These are phyloP conservation scores for Blastocladiella britannica DNA, from an alignment of 192 early-diverging fungal species.

Conservation along the genomic window DNA sequence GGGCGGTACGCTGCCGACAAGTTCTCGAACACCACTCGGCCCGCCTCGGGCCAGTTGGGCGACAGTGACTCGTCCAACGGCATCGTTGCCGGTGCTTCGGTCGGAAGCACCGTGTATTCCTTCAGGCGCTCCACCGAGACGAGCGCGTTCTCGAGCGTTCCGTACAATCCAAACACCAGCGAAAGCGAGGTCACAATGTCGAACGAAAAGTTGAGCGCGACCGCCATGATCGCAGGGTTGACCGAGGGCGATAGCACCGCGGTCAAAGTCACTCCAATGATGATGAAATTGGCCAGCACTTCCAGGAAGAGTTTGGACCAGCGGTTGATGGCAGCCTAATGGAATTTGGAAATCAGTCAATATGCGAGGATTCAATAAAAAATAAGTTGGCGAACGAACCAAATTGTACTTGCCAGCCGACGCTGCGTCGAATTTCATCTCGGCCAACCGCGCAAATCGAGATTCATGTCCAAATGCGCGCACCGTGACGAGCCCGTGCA, in stretches of 20 bases:
- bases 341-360: too few relatives aligned
- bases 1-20: constrained; percentile 56
- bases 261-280: constrained; percentile 55
- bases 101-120: constrained; percentile 28
- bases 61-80: constrained; percentile 7
- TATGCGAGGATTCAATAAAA: too few relatives aligned
- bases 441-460: too few relatives aligned
- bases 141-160: constrained; percentile 25
- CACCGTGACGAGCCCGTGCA: not conserved
- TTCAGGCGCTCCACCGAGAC: constrained; percentile 43
- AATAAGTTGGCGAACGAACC: too few relatives aligned
- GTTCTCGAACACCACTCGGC: constrained; percentile 28
- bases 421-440: too few relatives aligned
- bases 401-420: too few relatives aligned
- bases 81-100: constrained; percentile 11
- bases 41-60: constrained; percentile 35
- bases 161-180: not conserved
- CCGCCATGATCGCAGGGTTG: constrained; percentile 45
- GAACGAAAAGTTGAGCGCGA: constrained; percentile 64
- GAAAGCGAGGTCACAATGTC: constrained; percentile 29
- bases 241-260: constrained; percentile 39
- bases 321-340: constrained; percentile 50
- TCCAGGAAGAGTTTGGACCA: constrained; percentile 64
- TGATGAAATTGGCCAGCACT: constrained; percentile 46
- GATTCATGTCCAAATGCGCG: too few relatives aligned